A percentile compares a stretch with the other conserved stretches of the same genome.
Conservation (phyloP, 2,329 filamentous ascomycete genomes). For the Xylariaceae sp. region DNA sequence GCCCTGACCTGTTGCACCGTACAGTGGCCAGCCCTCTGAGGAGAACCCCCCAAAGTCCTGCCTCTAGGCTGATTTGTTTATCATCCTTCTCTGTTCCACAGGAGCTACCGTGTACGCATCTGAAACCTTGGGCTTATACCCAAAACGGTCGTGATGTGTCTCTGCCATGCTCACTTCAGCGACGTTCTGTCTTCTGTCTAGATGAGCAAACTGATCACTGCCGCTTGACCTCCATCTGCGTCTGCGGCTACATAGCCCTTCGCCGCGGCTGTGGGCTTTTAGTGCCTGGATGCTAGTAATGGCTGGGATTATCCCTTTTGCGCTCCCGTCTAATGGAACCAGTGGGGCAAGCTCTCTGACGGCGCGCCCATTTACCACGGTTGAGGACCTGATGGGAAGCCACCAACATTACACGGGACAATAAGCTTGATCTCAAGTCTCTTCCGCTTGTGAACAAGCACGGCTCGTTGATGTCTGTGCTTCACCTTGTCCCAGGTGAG, state of each 20-base stretch:
- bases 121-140: constrained; percentile 28
- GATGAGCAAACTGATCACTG: too few species aligned
- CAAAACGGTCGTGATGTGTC: constrained; percentile 17
- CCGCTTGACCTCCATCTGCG: neutral
- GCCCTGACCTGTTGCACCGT: constrained; percentile 25
- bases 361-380: constrained; percentile 6
- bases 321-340: constrained; percentile 27
- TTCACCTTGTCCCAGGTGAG: constrained; percentile 18
- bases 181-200: constrained; percentile 2
- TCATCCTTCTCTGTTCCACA: constrained; percentile 33
- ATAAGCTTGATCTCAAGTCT: constrained; percentile 19
- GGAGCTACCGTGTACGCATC: constrained; percentile 27
- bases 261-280: constrained; percentile 13
- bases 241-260: constrained; percentile 17
- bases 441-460: constrained; percentile 8
- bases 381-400: constrained; percentile 14
- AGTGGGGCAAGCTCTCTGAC: constrained; percentile 26
- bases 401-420: constrained; percentile 16
- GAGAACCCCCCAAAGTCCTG: constrained; percentile 14
- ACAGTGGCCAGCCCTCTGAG: constrained; percentile 6
- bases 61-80: constrained; percentile 9
- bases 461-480: constrained; percentile 14
- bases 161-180: constrained; percentile 18
- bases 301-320: constrained; percentile 25
- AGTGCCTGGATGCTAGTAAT: neutral